Conservation (phyloP, 306 rosid species). For the Leucaena leucocephala region DNA sequence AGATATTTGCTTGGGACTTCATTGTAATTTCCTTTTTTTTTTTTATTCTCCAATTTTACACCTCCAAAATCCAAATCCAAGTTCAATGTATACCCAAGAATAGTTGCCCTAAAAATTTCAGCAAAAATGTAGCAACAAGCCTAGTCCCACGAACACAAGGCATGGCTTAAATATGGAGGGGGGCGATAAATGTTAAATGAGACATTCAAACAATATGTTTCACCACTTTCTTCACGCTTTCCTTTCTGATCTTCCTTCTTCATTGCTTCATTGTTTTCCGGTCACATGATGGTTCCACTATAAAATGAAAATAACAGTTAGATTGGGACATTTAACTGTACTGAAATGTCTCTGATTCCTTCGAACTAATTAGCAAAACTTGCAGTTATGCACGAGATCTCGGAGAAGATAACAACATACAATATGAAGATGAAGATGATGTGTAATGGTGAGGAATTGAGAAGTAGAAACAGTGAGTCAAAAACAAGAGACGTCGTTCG, state of each 20-base stretch:
- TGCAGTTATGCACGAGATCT: not conserved
- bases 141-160: not conserved
- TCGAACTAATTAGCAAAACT: not conserved
- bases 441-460: not conserved
- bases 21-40: not conserved
- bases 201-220: not conserved
- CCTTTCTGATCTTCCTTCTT: not conserved
- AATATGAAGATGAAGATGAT: not conserved
- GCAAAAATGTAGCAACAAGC: not conserved
- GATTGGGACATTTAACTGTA: not conserved
- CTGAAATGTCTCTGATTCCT: not conserved
- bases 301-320: no score
- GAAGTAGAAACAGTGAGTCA: not conserved
- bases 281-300: no score
- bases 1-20: no score
- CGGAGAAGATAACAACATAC: not conserved
- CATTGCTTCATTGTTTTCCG: not conserved
- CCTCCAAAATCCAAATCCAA: not conserved
- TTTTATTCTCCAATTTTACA: not conserved
- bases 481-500: not conserved
- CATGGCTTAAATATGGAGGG: not conserved
- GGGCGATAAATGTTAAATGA: not conserved
- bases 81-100: not conserved
- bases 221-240: not conserved
- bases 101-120: not conserved